phyloP scores from a whole-genome alignment of 768 basidiomycete species.

The Naematelia aurantialba region DNA sequence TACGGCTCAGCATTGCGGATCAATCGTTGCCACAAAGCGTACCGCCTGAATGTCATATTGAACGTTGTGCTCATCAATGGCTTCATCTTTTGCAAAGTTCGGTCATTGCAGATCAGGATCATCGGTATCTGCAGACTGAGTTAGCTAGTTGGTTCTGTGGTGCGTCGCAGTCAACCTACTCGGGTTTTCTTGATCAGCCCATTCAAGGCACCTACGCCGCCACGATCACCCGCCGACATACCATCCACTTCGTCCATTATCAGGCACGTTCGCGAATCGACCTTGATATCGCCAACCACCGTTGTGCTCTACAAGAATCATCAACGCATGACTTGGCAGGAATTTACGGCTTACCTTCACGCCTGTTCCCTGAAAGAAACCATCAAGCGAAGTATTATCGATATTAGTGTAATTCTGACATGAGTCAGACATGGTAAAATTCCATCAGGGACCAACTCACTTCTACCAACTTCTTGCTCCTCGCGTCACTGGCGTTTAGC shows the following conservation, averaged over 20 bases:
- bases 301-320: slow-evolving; percentile 57
- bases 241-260: slow-evolving; percentile 99
- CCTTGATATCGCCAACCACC: slow-evolving; percentile 64
- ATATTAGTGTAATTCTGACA: slow-evolving; percentile 89
- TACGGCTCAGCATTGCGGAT: slow-evolving; percentile 28
- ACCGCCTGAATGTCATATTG: slow-evolving; percentile 75
- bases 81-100: slow-evolving; percentile 80
- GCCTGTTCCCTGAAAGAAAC: slow-evolving; percentile 56
- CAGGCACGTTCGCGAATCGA: slow-evolving; percentile 76
- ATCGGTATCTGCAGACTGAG: slow-evolving; percentile 73
- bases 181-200: slow-evolving; percentile 88
- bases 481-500: slow-evolving; percentile 88
- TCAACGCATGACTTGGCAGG: background rate
- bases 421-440: too few relatives aligned
- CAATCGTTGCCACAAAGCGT: slow-evolving; percentile 24
- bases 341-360: slow-evolving; percentile 24
- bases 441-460: too few relatives aligned
- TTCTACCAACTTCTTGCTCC: slow-evolving; percentile 97
- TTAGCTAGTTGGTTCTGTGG: background rate
- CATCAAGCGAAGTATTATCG: slow-evolving; percentile 81
- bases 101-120: slow-evolving; percentile 95
- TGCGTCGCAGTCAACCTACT: slow-evolving; percentile 52
- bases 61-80: slow-evolving; percentile 71
- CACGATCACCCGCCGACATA: slow-evolving; percentile 96
- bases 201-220: slow-evolving; percentile 90